Conservation (phyloP, 768 basidiomycete genomes). For the Pleurotus salmoneostramineus region DNA sequence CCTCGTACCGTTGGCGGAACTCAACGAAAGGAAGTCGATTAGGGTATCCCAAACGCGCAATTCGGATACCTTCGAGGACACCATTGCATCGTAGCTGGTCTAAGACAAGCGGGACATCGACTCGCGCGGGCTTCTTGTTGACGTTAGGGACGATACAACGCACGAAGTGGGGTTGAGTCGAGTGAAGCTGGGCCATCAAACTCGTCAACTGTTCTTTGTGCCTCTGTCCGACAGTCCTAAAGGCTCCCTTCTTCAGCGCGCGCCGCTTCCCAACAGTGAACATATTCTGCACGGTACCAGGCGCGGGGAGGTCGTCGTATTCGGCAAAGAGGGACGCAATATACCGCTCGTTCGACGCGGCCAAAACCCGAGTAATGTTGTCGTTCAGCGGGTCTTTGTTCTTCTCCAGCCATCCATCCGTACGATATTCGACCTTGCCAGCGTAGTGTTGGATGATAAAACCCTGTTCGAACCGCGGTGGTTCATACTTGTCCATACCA, state of each 20-base stretch:
- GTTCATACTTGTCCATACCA: constrained; percentile 79
- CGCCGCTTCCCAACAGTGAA: constrained; percentile 63
- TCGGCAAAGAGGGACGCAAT: constrained; percentile 84
- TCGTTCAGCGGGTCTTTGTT: constrained; percentile 99
- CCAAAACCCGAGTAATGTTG: constrained; percentile 86
- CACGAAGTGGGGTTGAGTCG: constrained; percentile 97
- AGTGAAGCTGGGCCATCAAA: constrained; percentile 85
- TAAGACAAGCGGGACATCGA: constrained; percentile 92
- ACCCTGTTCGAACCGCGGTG: constrained; percentile 86
- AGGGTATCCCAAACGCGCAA: constrained; percentile 95
- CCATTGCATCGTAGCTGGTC: constrained; percentile 98
- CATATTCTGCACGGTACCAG: constrained; percentile 31
- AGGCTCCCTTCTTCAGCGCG: constrained; percentile 89
- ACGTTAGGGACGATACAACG: constrained; percentile 96
- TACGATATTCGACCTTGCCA: constrained; percentile 93
- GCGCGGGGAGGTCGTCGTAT: constrained; percentile 47
- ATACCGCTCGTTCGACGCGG: constrained; percentile 77
- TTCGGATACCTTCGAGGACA: constrained; percentile 97
- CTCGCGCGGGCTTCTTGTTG: constrained; percentile 84
- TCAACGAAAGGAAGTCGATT: constrained; percentile 96
- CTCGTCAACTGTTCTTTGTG: constrained; percentile 94
- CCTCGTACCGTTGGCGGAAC: constrained; percentile 95
- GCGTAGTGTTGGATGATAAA: constrained; percentile 97
- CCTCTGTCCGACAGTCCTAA: constrained; percentile 91
- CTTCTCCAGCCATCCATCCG: constrained; percentile 97